Evolutionary conservation across 345 rosid genomes (phyloP), one percentile per base, ranked within the genome.

Genomic region (Cardamine occulta): DNA sequence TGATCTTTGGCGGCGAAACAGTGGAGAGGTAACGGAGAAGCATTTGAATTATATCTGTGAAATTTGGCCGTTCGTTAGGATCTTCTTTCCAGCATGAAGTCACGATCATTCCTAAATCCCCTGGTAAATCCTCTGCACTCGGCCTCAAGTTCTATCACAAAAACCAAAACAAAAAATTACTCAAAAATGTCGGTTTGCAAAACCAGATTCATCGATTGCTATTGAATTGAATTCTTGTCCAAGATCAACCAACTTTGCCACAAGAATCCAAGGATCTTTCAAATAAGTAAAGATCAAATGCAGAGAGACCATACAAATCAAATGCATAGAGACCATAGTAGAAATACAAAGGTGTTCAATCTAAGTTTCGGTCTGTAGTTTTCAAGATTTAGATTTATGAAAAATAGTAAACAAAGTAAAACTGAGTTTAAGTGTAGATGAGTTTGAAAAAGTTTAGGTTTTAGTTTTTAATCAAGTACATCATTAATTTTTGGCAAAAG

Each of bases 11-110:
- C 0, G 92, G 88, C 1, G 88, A 84, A 54, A 82, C 74, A 8
- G 85, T 82, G 5, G 93, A 84, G 68, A 95, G 89, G 80, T 84
- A 89, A 60, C 62, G 87, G 45, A 86, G 80, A 15, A 95, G 96
- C 99, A 88, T 92, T 76, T 84, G 93, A 60, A 90, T 92, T 35
- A 95, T 95, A 68, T 92, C 82, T 24, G 79, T 85, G 86, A 95
- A 95, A 75, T 89, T 82, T 1, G 99, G 98, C 29, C 99, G 80
- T 55, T 87, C 85, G 72, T 88, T 88, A 12, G 99, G 94, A 83
- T 95, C 97, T 80, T 95, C 98, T 79, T 90, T 85, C 99, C 99
- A 95, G 71, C 99, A 92, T n/a, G 98, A 88, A 15, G 96, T 88
- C 53, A 95, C 93, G 0, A 92, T 90, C 84, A 73, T 49, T 0